phyloP scores from a whole-genome alignment of 1,139 yeast genomes.

The Pneumocystis jirovecii region DNA sequence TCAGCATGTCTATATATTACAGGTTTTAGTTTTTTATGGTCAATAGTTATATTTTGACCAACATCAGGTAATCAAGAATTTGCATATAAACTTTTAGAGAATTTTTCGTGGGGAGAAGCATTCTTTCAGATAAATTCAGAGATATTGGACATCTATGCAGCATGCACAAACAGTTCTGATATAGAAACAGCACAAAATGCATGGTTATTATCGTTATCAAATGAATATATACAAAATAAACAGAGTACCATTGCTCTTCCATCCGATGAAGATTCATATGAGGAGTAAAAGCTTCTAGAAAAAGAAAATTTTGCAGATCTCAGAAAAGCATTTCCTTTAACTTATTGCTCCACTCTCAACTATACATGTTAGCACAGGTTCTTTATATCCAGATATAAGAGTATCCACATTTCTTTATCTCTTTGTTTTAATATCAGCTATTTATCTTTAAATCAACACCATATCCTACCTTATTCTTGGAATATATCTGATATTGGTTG shows the following conservation, averaged over 20 bases:
- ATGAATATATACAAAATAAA: neutral
- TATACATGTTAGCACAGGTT: too few relatives aligned
- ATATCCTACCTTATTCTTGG: neutral
- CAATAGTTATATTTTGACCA: neutral
- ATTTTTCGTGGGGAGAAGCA: conserved; percentile 87
- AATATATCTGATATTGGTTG: too few relatives aligned
- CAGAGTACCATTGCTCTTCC: neutral
- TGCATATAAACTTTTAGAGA: conserved; percentile 61
- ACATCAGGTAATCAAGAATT: conserved; percentile 45
- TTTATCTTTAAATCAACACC: too few relatives aligned
- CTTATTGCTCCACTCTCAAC: too few relatives aligned
- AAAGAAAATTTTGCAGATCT: neutral
- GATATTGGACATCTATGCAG: conserved; percentile 53
- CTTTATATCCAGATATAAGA: too few relatives aligned
- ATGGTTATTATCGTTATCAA: conserved; percentile 29
- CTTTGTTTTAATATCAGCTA: too few relatives aligned
- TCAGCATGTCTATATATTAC: conserved; percentile 96
- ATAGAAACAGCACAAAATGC: conserved; percentile 57
- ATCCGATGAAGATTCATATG: neutral
- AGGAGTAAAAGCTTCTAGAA: neutral
- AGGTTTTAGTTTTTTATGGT: conserved; percentile 28
- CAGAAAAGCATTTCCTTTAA: too few relatives aligned
- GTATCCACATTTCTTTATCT: neutral
- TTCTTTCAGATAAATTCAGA: conserved; percentile 74
- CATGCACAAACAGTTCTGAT: conserved; percentile 69